These are phyloP conservation scores for Piromyces sp. DNA, from an alignment of 192 early-diverging fungal species.

Conservation along the genomic window DNA sequence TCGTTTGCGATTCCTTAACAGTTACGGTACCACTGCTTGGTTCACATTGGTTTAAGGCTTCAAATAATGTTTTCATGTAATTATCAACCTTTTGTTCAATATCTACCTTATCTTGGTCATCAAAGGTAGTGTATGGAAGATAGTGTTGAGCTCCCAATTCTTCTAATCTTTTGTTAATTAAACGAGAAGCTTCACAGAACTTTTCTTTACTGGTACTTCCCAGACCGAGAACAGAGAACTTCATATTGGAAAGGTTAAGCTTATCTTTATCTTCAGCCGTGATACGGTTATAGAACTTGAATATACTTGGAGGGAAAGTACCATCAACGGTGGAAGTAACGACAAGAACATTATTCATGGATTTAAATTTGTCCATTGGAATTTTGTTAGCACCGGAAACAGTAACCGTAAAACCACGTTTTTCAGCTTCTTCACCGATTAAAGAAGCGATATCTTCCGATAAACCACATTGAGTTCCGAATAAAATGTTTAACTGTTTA, in stretches of 20 bases:
- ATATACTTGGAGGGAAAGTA: conserved; percentile 79
- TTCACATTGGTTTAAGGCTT: neutral
- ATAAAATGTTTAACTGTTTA: conserved; percentile 38
- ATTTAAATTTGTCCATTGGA: conserved; percentile 56
- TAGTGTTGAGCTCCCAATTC: neutral
- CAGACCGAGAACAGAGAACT: conserved; percentile 70
- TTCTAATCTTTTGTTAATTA: neutral
- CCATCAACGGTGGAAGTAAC: conserved; percentile 81
- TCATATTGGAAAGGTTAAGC: conserved; percentile 41
- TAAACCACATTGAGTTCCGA: conserved; percentile 82
- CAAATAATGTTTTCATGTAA: neutral
- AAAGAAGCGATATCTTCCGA: conserved; percentile 68
- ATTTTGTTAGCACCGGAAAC: conserved; percentile 60
- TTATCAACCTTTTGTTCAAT: neutral
- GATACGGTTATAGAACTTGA: conserved; percentile 76
- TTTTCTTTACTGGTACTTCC: conserved; percentile 34
- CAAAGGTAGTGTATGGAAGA: neutral
- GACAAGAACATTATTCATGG: conserved; percentile 62
- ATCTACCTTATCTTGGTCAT: neutral
- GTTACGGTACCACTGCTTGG: too few relatives aligned
- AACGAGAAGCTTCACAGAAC: neutral
- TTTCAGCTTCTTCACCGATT: conserved; percentile 60
- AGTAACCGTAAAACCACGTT: conserved; percentile 51
- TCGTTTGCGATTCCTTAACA: neutral
- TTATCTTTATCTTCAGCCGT: conserved; percentile 33